These are phyloP conservation scores for Aspergillus indologenus DNA, from an alignment of 495 filamentous ascomycete genomes.

Conservation along the genomic window DNA sequence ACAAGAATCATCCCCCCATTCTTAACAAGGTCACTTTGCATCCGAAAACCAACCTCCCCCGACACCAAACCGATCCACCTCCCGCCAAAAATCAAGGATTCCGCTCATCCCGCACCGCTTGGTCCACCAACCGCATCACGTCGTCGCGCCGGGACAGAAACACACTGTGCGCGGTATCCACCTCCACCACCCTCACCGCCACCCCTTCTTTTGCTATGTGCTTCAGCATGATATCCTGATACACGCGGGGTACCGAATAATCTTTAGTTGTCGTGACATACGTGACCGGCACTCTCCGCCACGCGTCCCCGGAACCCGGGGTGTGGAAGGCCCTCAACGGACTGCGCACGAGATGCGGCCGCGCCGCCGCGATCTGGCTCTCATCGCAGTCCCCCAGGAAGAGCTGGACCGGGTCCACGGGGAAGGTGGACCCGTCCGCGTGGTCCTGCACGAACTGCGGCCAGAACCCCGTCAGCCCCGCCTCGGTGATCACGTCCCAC, in stretches of 20 bases:
- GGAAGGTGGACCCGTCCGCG: slow-evolving; percentile 20
- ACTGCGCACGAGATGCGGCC: slow-evolving; percentile 29
- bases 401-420: slow-evolving; percentile 22
- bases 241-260: slow-evolving; percentile 27
- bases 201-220: slow-evolving; percentile 24
- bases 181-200: slow-evolving; percentile 22
- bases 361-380: slow-evolving; percentile 15
- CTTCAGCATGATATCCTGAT: slow-evolving; percentile 38
- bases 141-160: neutral
- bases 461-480: slow-evolving; percentile 21
- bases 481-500: slow-evolving; percentile 21
- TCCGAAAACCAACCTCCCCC: no score
- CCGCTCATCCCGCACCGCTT: neutral
- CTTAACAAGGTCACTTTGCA: no score
- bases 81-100: neutral
- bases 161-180: slow-evolving; percentile 3
- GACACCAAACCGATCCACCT: neutral
- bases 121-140: neutral
- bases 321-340: slow-evolving; percentile 27
- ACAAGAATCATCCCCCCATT: no score
- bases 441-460: slow-evolving; percentile 19
- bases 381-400: slow-evolving; percentile 28
- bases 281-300: slow-evolving; percentile 35
- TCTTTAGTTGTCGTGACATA: slow-evolving; percentile 36
- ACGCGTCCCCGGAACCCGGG: slow-evolving; percentile 24